Evolutionary conservation across 2,329 filamentous ascomycete species (phyloP).

Genomic region (Fusarium guadeloupense): DNA sequence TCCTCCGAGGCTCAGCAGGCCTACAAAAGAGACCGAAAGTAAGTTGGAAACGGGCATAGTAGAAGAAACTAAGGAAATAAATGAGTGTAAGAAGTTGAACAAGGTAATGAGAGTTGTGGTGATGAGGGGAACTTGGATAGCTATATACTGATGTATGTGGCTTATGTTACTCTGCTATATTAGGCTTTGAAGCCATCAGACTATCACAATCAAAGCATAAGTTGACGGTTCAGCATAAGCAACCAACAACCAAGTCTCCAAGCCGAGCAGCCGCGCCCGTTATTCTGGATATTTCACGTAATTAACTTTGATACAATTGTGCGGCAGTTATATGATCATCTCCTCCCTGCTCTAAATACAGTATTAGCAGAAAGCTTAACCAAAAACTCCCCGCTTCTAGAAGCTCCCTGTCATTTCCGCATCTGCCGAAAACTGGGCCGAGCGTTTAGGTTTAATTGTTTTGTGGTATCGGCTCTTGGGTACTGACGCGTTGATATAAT

Average conservation of each 20-base stretch:
- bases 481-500: neutral
- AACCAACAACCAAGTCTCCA: neutral
- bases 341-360: neutral
- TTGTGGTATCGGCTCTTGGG: neutral
- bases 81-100: conserved; percentile 7
- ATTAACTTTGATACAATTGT: neutral
- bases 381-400: neutral
- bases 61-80: neutral
- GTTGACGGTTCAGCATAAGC: neutral
- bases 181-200: neutral
- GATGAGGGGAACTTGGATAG: neutral
- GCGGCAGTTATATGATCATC: conserved; percentile 19
- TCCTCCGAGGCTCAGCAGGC: conserved; percentile 20
- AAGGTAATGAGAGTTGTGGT: neutral
- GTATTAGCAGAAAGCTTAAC: conserved; percentile 17
- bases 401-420: conserved; percentile 21
- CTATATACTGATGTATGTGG: conserved; percentile 1
- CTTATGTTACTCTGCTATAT: neutral
- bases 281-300: neutral
- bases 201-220: neutral
- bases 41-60: conserved; percentile 12
- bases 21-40: conserved; percentile 20
- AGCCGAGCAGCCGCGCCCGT: neutral
- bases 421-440: neutral
- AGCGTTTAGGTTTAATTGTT: neutral